These are phyloP conservation scores for Sphaerostilbella broomeana DNA, from an alignment of 2,329 filamentous ascomycete species.

Conservation along the genomic window DNA sequence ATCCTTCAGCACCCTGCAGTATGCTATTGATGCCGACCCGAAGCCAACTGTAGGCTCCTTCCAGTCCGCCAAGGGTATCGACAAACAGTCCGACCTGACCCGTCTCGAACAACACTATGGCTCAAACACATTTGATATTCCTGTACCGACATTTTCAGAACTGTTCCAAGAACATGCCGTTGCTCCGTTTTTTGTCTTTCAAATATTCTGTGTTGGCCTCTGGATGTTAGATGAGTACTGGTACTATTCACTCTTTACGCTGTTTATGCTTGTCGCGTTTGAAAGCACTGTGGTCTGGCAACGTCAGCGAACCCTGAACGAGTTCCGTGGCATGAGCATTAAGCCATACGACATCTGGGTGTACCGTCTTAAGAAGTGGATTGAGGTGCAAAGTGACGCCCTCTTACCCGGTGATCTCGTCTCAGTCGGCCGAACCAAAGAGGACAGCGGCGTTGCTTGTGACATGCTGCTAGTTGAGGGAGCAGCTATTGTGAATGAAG, in stretches of 20 bases:
- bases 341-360: constrained; percentile 96
- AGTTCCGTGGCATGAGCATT: constrained; percentile 99
- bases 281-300: constrained; percentile 99
- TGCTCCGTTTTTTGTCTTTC: constrained; percentile 98
- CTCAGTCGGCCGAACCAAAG: constrained; percentile 88
- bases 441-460: constrained; percentile 93
- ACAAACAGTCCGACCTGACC: constrained; percentile 66
- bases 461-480: constrained; percentile 95
- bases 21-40: constrained; percentile 77
- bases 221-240: constrained; percentile 99
- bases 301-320: constrained; percentile 86
- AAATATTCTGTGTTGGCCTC: constrained; percentile 94
- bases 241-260: constrained; percentile 98
- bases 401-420: constrained; percentile 89
- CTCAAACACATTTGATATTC: constrained; percentile 93
- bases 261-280: constrained; percentile 96
- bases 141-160: constrained; percentile 90
- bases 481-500: constrained; percentile 95
- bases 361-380: constrained; percentile 81
- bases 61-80: constrained; percentile 72
- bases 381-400: constrained; percentile 81
- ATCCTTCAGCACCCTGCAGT: constrained; percentile 75
- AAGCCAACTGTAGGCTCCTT: constrained; percentile 73
- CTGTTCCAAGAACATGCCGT: constrained; percentile 98
- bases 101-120: constrained; percentile 89